Evolutionary conservation across 768 basidiomycete species (phyloP).

Genomic region (Phlebiopsis gigantea): DNA sequence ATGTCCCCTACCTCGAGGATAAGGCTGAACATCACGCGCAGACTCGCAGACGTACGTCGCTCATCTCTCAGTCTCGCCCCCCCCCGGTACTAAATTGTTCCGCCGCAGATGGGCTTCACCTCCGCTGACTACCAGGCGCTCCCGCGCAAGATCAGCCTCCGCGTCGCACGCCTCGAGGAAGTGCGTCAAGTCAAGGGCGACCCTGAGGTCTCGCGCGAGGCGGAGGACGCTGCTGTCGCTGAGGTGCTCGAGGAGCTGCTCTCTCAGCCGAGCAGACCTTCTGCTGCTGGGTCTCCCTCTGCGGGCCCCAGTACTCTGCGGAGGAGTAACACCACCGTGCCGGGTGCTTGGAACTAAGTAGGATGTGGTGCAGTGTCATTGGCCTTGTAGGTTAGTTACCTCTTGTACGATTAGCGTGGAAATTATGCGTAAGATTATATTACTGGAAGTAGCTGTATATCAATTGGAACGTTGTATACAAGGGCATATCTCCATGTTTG

Average conservation of each 20-base stretch:
- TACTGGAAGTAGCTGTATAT: too few relatives aligned
- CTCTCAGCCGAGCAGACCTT: neutral
- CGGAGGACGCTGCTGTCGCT: slow-evolving; percentile 22
- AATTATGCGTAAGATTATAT: neutral
- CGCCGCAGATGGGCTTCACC: neutral
- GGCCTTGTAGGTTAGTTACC: too few relatives aligned
- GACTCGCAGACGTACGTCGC: slow-evolving; percentile 59
- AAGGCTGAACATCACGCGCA: slow-evolving; percentile 43
- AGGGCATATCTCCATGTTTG: too few relatives aligned
- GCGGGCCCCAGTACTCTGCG: neutral
- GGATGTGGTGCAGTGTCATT: neutral
- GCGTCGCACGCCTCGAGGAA: slow-evolving; percentile 11
- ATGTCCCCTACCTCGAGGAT: neutral
- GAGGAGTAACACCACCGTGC: slow-evolving; percentile 10
- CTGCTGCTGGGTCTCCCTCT: neutral
- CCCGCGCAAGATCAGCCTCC: slow-evolving; percentile 35
- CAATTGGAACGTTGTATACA: too few relatives aligned
- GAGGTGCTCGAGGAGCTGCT: slow-evolving; percentile 26
- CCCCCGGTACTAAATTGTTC: slow-evolving; percentile 25
- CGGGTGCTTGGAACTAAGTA: slow-evolving; percentile 7
- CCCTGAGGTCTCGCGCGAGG: slow-evolving; percentile 6
- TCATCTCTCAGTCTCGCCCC: neutral
- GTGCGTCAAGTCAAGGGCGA: neutral
- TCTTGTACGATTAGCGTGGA: neutral
- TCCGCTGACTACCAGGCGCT: slow-evolving; percentile 42